These are phyloP conservation scores for Fusarium sp. DNA, from an alignment of 2,329 filamentous ascomycete genomes.

Conservation along the genomic window DNA sequence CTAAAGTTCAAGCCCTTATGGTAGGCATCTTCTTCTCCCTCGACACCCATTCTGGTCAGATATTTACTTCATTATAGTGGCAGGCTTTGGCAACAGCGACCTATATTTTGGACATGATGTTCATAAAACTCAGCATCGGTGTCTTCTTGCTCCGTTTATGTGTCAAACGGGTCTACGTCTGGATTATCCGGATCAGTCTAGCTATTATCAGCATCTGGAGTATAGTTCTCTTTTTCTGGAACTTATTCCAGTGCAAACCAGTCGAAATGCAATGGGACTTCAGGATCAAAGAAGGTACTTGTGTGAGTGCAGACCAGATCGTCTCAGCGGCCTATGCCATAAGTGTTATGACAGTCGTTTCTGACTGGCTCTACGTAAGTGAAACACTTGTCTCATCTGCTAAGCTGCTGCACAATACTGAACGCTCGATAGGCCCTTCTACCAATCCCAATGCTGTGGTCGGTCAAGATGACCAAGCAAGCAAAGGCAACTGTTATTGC, in stretches of 20 bases:
- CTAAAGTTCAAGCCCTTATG: slow-evolving; percentile 58
- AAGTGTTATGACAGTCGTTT: slow-evolving; percentile 61
- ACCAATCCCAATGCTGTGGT: slow-evolving; percentile 65
- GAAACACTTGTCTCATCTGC: not conserved
- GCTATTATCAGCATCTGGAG: slow-evolving; percentile 59
- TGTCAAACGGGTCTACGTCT: slow-evolving; percentile 57
- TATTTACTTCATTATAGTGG: slow-evolving; percentile 49
- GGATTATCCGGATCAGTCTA: slow-evolving; percentile 58
- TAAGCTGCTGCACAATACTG: not conserved
- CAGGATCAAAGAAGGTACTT: slow-evolving; percentile 54
- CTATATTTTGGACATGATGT: slow-evolving; percentile 64
- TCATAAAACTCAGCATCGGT: slow-evolving; percentile 66
- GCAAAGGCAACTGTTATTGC: slow-evolving; percentile 62
- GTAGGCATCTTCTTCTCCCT: slow-evolving; percentile 41
- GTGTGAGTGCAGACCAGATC: slow-evolving; percentile 56
- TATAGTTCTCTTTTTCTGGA: slow-evolving; percentile 61
- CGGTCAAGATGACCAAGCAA: slow-evolving; percentile 62
- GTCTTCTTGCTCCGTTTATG: slow-evolving; percentile 62
- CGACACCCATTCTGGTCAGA: not conserved
- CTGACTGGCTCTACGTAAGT: slow-evolving; percentile 64
- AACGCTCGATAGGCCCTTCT: slow-evolving; percentile 54
- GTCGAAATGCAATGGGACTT: slow-evolving; percentile 64
- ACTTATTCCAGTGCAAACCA: slow-evolving; percentile 62
- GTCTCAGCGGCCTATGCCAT: slow-evolving; percentile 62
- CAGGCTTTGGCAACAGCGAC: slow-evolving; percentile 62